These are phyloP conservation scores for Colletotrichum karsti DNA, from an alignment of 2,329 filamentous ascomycete species.

Conservation along the genomic window DNA sequence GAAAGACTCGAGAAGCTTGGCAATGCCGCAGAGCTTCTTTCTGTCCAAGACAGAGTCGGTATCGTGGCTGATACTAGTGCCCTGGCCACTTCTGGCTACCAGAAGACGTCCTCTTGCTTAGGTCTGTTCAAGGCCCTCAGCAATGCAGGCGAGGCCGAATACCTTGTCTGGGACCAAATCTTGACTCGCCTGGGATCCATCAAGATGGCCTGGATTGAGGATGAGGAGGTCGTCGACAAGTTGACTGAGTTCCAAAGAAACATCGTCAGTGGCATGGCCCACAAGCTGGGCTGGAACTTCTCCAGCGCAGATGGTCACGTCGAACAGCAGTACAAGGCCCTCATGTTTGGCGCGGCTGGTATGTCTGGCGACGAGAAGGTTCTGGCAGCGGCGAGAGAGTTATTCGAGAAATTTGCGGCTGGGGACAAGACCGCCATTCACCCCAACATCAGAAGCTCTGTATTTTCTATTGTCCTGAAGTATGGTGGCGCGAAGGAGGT, in stretches of 20 bases:
- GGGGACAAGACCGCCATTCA: slow-evolving; percentile 87
- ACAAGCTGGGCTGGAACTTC: slow-evolving; percentile 90
- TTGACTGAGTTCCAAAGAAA: slow-evolving; percentile 85
- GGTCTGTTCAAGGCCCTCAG: slow-evolving; percentile 87
- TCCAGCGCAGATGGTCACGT: slow-evolving; percentile 86
- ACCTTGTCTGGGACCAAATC: slow-evolving; percentile 95
- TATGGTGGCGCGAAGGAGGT: slow-evolving; percentile 87
- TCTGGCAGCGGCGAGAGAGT: slow-evolving; percentile 83
- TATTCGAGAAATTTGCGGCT: slow-evolving; percentile 85
- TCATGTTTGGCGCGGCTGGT: slow-evolving; percentile 88
- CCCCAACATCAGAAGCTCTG: slow-evolving; percentile 87
- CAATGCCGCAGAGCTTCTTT: slow-evolving; percentile 83
- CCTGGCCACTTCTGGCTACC: slow-evolving; percentile 88
- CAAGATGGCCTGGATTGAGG: slow-evolving; percentile 87
- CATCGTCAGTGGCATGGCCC: slow-evolving; percentile 80
- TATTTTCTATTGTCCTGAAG: slow-evolving; percentile 85
- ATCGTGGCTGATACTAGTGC: slow-evolving; percentile 95
- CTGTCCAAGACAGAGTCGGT: slow-evolving; percentile 90
- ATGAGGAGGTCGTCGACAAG: slow-evolving; percentile 75
- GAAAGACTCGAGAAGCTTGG: slow-evolving; percentile 89
- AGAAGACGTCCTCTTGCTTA: slow-evolving; percentile 89
- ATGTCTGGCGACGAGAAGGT: slow-evolving; percentile 81
- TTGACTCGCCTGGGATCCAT: slow-evolving; percentile 80
- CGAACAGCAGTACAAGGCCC: slow-evolving; percentile 91
- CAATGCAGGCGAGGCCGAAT: slow-evolving; percentile 80